Percentiles rank a stretch among this genome's conserved stretches.
Conservation (phyloP, 1,284 basidiomycete species). For the Dichomitus squalens region DNA sequence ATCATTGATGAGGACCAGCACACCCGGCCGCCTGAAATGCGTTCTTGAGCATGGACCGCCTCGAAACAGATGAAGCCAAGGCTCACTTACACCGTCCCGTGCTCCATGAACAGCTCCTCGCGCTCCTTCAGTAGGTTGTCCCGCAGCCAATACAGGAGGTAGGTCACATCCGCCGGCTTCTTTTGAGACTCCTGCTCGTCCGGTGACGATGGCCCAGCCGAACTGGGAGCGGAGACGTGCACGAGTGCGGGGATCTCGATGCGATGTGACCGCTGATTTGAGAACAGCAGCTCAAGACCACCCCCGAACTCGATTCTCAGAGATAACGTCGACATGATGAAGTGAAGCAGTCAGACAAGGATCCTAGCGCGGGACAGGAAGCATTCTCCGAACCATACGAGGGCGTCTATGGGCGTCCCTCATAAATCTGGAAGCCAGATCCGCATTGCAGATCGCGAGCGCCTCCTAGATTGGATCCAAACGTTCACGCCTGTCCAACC, state of each 20-base stretch:
- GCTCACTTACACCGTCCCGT: conserved; percentile 79
- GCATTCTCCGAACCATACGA: no score
- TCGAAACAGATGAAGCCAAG: background rate
- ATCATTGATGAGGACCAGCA: conserved; percentile 94
- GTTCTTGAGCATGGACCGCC: no score
- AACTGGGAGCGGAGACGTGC: conserved; percentile 15
- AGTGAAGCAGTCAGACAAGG: no score
- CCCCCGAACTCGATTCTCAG: conserved; percentile 76
- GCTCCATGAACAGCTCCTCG: conserved; percentile 89
- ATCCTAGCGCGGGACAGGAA: no score
- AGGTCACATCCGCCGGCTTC: conserved; percentile 68
- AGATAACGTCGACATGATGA: conserved; percentile 24
- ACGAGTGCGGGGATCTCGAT: conserved; percentile 59
- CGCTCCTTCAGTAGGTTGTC: conserved; percentile 83
- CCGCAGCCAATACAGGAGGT: conserved; percentile 81
- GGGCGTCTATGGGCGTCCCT: no score
- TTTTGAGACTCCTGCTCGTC: conserved; percentile 29
- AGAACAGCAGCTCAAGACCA: conserved; percentile 83
- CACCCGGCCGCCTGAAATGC: conserved; percentile 84
- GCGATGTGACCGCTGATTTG: conserved; percentile 63
- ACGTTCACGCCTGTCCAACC: no score
- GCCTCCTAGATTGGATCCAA: no score
- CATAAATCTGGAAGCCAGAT: no score
- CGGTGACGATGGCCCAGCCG: background rate
- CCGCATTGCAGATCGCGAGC: no score